A percentile compares a stretch with the other conserved stretches of the same genome.
Evolutionary conservation across 2,329 filamentous ascomycete species (phyloP).

Genomic region (Ceratocystis destructans): DNA sequence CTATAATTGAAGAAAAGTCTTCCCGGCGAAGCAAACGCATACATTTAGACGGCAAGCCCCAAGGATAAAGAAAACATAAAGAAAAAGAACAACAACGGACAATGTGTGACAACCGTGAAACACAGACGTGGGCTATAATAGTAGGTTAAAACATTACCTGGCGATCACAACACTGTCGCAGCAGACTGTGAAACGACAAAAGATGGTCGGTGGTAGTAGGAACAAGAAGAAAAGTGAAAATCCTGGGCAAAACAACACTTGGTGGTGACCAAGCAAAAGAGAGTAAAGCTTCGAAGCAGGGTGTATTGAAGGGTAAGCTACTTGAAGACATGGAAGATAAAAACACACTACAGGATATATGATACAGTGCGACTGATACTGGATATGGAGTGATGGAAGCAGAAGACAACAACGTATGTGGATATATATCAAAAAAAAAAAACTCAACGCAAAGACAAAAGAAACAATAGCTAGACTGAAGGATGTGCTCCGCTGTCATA

Average conservation of each 20-base stretch:
- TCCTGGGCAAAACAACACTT: background rate
- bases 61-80: background rate
- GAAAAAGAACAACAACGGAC: background rate
- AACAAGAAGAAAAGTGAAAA: background rate
- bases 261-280: background rate
- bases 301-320: background rate
- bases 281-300: background rate
- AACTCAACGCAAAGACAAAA: background rate
- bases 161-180: background rate
- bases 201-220: background rate
- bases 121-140: background rate
- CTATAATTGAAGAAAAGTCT: background rate
- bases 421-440: constrained; percentile 3
- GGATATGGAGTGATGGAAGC: background rate
- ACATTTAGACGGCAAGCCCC: background rate
- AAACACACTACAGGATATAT: background rate
- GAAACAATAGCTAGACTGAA: background rate
- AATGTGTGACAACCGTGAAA: background rate
- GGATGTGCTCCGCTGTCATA: background rate
- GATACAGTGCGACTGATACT: background rate
- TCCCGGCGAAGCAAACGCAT: background rate
- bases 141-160: background rate
- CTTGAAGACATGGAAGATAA: background rate
- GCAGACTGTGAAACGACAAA: background rate
- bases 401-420: background rate